Evolutionary conservation across 2,329 filamentous ascomycete species (phyloP).

Genomic region (Apiospora arundinis): DNA sequence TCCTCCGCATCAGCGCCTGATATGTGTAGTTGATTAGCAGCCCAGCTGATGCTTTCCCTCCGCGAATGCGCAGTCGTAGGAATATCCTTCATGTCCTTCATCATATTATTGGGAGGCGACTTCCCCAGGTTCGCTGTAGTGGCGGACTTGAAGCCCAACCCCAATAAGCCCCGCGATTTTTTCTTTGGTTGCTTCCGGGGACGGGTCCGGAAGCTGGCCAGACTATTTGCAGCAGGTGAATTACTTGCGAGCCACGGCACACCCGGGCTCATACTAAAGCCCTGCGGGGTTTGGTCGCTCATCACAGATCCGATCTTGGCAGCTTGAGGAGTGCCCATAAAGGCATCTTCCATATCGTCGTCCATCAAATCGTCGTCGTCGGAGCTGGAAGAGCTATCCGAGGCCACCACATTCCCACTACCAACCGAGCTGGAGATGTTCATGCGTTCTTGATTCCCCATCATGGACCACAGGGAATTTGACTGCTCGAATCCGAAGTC

Average conservation of each 20-base stretch:
- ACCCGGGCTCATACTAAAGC: constrained; percentile 37
- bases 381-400: constrained; percentile 61
- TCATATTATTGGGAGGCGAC: constrained; percentile 68
- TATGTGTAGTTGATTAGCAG: constrained; percentile 87
- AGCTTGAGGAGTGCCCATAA: constrained; percentile 82
- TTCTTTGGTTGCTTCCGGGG: constrained; percentile 71
- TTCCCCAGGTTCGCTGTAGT: constrained; percentile 60
- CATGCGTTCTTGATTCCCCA: constrained; percentile 72
- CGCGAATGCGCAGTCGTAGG: constrained; percentile 58
- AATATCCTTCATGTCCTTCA: constrained; percentile 47
- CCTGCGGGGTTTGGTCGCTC: constrained; percentile 51
- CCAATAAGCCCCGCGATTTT: constrained; percentile 52
- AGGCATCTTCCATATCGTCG: constrained; percentile 79
- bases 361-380: constrained; percentile 75
- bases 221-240: constrained; percentile 75
- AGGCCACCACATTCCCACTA: constrained; percentile 73
- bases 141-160: constrained; percentile 56
- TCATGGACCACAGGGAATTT: constrained; percentile 74
- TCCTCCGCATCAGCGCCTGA: constrained; percentile 83
- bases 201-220: constrained; percentile 83
- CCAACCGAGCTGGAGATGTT: constrained; percentile 82
- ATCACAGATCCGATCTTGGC: constrained; percentile 61
- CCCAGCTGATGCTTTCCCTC: constrained; percentile 88
- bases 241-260: constrained; percentile 69
- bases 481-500: constrained; percentile 67